Evolutionary conservation across 768 basidiomycete genomes (phyloP).

Genomic region (Pisolithus sp.): DNA sequence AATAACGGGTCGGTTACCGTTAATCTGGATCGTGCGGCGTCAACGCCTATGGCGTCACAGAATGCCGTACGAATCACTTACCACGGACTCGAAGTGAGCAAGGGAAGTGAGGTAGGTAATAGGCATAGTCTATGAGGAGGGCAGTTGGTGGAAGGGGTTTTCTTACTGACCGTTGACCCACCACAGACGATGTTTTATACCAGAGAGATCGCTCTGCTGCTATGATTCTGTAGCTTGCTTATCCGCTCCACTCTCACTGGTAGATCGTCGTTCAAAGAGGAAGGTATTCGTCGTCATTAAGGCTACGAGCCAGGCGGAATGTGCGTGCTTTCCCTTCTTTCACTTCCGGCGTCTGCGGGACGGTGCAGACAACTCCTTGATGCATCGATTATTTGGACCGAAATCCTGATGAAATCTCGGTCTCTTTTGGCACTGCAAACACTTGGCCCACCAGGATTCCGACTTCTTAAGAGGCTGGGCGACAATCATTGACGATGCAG

Average conservation of each 20-base stretch:
- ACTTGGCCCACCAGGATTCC: slow-evolving; percentile 12
- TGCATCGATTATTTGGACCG: slow-evolving; percentile 13
- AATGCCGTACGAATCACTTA: slow-evolving; percentile 4
- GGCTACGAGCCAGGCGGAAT: slow-evolving; percentile 21
- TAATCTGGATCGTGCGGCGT: slow-evolving; percentile 14
- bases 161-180: slow-evolving; percentile 8
- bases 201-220: not conserved
- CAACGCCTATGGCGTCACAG: slow-evolving; percentile 2
- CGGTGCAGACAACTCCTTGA: slow-evolving; percentile 14
- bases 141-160: slow-evolving; percentile 9
- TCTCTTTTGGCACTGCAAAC: slow-evolving; percentile 12
- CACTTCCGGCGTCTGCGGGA: slow-evolving; percentile 23
- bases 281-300: slow-evolving; percentile 11
- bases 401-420: slow-evolving; percentile 14
- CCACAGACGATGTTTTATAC: slow-evolving; percentile 22
- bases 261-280: slow-evolving; percentile 18
- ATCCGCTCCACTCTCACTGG: slow-evolving; percentile 11
- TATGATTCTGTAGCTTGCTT: slow-evolving; percentile 11
- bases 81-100: slow-evolving; percentile 19
- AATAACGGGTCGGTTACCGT: slow-evolving; percentile 16
- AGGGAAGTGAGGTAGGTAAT: slow-evolving; percentile 21
- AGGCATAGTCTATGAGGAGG: slow-evolving; percentile 13
- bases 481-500: not conserved
- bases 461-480: slow-evolving; percentile 2
- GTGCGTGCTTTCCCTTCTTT: slow-evolving; percentile 18